Percentiles rank a stretch among this genome's conserved stretches.
Evolutionary conservation across 768 basidiomycete genomes (phyloP).

Genomic region (Collybia mongolica): DNA sequence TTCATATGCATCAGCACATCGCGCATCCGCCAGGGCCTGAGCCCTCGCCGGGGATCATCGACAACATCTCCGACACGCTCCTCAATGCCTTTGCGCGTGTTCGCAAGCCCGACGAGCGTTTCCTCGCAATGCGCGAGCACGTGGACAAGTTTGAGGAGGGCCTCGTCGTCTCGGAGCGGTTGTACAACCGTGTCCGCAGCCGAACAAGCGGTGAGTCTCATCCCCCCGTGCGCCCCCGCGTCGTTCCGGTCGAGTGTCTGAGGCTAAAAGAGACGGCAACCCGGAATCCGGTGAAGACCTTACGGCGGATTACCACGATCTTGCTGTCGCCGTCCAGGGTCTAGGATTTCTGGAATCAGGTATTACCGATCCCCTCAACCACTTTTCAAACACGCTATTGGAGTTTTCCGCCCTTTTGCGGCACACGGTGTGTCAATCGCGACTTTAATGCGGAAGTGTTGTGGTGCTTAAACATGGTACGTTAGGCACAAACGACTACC

Average conservation of each 20-base stretch:
- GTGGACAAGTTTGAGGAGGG: slow-evolving; percentile 98
- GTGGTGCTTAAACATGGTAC: neutral
- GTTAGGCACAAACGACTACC: slow-evolving; percentile 82
- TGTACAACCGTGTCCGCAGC: slow-evolving; percentile 75
- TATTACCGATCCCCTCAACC: slow-evolving; percentile 95
- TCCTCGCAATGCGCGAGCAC: slow-evolving; percentile 85
- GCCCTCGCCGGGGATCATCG: slow-evolving; percentile 76
- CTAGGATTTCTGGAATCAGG: slow-evolving; percentile 97
- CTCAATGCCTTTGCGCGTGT: slow-evolving; percentile 95
- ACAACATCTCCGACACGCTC: slow-evolving; percentile 94
- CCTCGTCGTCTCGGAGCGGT: slow-evolving; percentile 74
- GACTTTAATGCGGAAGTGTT: slow-evolving; percentile 1
- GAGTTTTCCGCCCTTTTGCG: slow-evolving; percentile 91
- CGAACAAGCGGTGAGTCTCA: slow-evolving; percentile 81
- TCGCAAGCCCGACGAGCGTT: slow-evolving; percentile 95
- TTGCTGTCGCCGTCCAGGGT: slow-evolving; percentile 94
- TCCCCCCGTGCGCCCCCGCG: slow-evolving; percentile 11
- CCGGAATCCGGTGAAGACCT: slow-evolving; percentile 89
- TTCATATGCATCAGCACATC: slow-evolving; percentile 95
- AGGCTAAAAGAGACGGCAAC: slow-evolving; percentile 84
- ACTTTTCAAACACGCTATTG: slow-evolving; percentile 93
- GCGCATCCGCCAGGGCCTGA: slow-evolving; percentile 91
- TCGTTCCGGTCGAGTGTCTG: slow-evolving; percentile 50
- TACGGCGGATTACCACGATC: slow-evolving; percentile 94
- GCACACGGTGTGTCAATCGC: slow-evolving; percentile 59